Conservation (phyloP, 2,329 filamentous ascomycete genomes). For the Stromatinia cepivora region DNA sequence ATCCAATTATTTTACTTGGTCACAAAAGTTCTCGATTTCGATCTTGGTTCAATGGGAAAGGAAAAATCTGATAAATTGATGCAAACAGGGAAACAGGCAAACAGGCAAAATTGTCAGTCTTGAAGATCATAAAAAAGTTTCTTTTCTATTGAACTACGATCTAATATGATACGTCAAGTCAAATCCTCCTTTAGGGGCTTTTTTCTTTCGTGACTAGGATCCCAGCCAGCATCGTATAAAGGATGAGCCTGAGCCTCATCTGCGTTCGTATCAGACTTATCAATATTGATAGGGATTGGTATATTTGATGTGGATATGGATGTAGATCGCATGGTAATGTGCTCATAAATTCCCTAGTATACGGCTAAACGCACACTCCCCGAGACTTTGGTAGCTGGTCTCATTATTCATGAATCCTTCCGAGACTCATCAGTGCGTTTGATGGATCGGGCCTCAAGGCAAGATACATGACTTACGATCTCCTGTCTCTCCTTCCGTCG, state of each 20-base stretch:
- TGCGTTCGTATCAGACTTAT: conserved; percentile 19
- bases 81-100: not conserved
- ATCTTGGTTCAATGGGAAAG: not conserved
- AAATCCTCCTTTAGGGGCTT: not conserved
- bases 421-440: conserved; percentile 13
- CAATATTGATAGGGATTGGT: conserved; percentile 16
- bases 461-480: conserved; percentile 3
- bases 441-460: not conserved
- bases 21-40: conserved; percentile 16
- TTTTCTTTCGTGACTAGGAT: not conserved
- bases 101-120: not conserved
- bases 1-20: conserved; percentile 10
- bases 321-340: not conserved
- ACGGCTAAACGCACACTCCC: not conserved
- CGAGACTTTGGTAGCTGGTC: conserved; percentile 16
- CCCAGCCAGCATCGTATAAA: conserved; percentile 1
- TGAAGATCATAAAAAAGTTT: not conserved
- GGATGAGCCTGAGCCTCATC: conserved; percentile 18
- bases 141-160: not conserved
- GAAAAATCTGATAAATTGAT: conserved; percentile 1
- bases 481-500: conserved; percentile 4
- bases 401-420: conserved; percentile 1
- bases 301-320: conserved; percentile 4
- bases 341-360: not conserved
- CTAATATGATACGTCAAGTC: conserved; percentile 10